These are phyloP conservation scores for Sphaerulina vaccinii DNA, from an alignment of 2,329 filamentous ascomycete genomes.

Conservation along the genomic window DNA sequence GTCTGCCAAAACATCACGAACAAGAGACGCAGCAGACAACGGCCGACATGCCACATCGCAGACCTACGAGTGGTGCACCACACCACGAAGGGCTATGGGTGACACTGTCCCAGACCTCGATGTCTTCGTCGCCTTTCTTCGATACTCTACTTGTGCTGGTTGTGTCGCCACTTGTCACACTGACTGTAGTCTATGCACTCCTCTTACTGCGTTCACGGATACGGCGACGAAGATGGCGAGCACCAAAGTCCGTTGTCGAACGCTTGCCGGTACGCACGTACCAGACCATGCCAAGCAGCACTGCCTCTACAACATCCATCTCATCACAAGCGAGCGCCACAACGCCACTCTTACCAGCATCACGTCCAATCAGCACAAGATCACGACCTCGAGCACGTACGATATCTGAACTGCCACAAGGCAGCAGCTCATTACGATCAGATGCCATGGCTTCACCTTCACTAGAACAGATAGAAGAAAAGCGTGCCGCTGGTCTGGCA, in stretches of 20 bases:
- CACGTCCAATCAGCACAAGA: constrained; percentile 31
- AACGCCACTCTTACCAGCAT: constrained; percentile 70
- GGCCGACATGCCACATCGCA: constrained; percentile 16
- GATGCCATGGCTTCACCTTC: constrained; percentile 30
- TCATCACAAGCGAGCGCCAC: constrained; percentile 48
- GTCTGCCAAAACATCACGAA: constrained; percentile 15
- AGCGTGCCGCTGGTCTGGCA: constrained; percentile 50
- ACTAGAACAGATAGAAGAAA: constrained; percentile 50
- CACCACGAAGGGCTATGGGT: constrained; percentile 83
- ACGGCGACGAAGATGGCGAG: constrained; percentile 84
- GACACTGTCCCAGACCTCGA: constrained; percentile 86
- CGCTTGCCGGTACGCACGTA: constrained; percentile 93
- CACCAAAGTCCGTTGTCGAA: constrained; percentile 95
- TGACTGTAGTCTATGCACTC: constrained; percentile 89
- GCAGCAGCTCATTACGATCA: constrained; percentile 30
- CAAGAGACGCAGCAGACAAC: constrained; percentile 5
- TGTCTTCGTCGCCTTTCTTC: constrained; percentile 87
- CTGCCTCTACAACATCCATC: constrained; percentile 40
- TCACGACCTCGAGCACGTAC: constrained; percentile 65
- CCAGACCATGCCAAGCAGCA: constrained; percentile 72
- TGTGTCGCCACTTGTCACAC: constrained; percentile 84
- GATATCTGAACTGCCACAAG: constrained; percentile 57
- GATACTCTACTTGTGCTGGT: constrained; percentile 97
- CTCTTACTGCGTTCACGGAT: constrained; percentile 85
- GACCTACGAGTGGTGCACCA: constrained; percentile 16